phyloP scores from a whole-genome alignment of 257 asterid species.

The Fraxinus pennsylvanica region DNA sequence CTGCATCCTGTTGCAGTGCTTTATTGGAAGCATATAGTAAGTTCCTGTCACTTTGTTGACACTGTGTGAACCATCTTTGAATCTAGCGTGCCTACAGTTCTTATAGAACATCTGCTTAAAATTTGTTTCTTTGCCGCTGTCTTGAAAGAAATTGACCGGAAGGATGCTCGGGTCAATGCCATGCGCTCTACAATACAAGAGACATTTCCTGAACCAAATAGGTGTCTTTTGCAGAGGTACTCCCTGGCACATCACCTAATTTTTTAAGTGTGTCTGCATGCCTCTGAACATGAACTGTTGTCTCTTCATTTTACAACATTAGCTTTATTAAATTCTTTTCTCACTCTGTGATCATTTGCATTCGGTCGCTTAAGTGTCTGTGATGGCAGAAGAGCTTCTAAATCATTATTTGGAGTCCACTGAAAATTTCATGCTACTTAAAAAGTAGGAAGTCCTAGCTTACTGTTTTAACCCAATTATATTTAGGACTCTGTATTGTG shows the following conservation, averaged over 20 bases:
- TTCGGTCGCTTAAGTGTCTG: background rate
- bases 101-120: conserved; percentile 7
- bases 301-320: conserved; percentile 14
- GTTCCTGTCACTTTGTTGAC: conserved; percentile 29
- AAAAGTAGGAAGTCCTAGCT: background rate
- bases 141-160: conserved; percentile 67
- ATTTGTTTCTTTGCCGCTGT: conserved; percentile 30
- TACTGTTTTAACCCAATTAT: background rate
- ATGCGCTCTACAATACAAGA: conserved; percentile 77
- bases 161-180: conserved; percentile 74
- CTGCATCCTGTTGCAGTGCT: conserved; percentile 93
- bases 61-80: conserved; percentile 22
- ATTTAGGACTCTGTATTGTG: background rate
- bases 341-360: conserved; percentile 2
- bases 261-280: background rate
- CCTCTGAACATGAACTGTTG: background rate
- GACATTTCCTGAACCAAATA: conserved; percentile 93
- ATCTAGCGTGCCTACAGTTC: conserved; percentile 18
- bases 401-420: background rate
- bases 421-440: conserved; percentile 5
- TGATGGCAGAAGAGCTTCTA: background rate
- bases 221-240: conserved; percentile 91
- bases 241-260: conserved; percentile 19
- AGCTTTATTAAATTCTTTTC: conserved; percentile 4
- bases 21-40: conserved; percentile 88